Conservation (phyloP, 805 yeast genomes). For the Hanseniaspora guilliermondii region DNA sequence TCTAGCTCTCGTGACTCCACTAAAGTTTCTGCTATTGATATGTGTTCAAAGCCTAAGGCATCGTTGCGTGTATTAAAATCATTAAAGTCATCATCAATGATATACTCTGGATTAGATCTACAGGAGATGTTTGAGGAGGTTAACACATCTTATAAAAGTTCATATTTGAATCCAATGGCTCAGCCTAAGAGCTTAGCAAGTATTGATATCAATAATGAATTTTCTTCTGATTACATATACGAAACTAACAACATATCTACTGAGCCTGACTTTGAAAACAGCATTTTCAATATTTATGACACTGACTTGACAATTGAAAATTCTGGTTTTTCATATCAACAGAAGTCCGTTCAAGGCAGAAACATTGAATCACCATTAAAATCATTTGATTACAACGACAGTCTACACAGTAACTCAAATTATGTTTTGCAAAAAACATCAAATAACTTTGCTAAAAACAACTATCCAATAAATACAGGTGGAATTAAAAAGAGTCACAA, state of each 20-base stretch:
- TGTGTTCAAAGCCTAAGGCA: background rate
- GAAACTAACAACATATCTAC: background rate
- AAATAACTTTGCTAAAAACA: no score
- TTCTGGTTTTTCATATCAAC: background rate
- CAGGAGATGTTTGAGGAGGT: background rate
- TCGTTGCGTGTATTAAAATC: background rate
- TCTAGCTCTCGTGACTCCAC: background rate
- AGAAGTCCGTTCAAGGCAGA: background rate
- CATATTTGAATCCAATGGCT: background rate
- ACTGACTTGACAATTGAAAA: background rate
- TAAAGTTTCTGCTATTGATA: background rate
- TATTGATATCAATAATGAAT: background rate
- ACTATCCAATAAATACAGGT: background rate
- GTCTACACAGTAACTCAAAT: background rate
- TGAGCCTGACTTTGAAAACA: slow-evolving; percentile 4
- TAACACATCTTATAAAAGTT: background rate
- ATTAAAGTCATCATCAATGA: background rate
- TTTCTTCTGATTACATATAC: background rate
- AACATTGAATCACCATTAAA: background rate
- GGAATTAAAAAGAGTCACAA: background rate
- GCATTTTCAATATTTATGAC: slow-evolving; percentile 5
- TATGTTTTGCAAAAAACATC: slow-evolving; percentile 4
- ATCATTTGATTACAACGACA: background rate
- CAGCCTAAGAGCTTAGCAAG: background rate
- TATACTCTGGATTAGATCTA: background rate